Percentiles rank a stretch among this genome's conserved stretches.
Conservation (phyloP, 2,329 filamentous ascomycete species). For the Colletotrichum echinochloae region DNA sequence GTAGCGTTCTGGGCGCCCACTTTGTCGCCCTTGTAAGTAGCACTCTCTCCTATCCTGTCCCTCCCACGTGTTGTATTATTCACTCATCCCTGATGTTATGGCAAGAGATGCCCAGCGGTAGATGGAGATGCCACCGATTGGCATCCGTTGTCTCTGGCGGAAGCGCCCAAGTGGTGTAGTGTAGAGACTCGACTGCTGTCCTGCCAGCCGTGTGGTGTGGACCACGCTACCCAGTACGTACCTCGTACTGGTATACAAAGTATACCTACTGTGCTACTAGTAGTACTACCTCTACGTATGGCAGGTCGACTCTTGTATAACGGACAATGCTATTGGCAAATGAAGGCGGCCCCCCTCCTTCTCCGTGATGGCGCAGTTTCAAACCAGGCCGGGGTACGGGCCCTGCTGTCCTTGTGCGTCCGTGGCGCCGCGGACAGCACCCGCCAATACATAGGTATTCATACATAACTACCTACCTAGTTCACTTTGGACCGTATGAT, state of each 20-base stretch:
- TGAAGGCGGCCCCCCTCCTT: constrained; percentile 13
- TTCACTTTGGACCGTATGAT: too few relatives aligned
- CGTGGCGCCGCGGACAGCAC: constrained; percentile 18
- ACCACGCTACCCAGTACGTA: too few relatives aligned
- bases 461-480: background rate
- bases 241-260: too few relatives aligned
- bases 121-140: background rate
- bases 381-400: constrained; percentile 28
- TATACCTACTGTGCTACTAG: too few relatives aligned
- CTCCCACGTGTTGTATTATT: background rate
- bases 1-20: constrained; percentile 9
- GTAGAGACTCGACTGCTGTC: background rate
- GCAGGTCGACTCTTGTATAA: background rate
- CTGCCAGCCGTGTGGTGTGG: too few relatives aligned
- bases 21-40: too few relatives aligned
- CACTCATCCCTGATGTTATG: background rate
- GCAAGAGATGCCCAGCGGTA: background rate
- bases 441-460: too few relatives aligned
- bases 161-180: background rate
- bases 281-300: too few relatives aligned
- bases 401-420: constrained; percentile 9
- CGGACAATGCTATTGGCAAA: constrained; percentile 2
- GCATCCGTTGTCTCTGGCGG: background rate
- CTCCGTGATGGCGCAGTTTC: constrained; percentile 39
- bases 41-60: background rate